phyloP scores from a whole-genome alignment of 1,284 basidiomycete genomes.

The Rhodotorula sp. region DNA sequence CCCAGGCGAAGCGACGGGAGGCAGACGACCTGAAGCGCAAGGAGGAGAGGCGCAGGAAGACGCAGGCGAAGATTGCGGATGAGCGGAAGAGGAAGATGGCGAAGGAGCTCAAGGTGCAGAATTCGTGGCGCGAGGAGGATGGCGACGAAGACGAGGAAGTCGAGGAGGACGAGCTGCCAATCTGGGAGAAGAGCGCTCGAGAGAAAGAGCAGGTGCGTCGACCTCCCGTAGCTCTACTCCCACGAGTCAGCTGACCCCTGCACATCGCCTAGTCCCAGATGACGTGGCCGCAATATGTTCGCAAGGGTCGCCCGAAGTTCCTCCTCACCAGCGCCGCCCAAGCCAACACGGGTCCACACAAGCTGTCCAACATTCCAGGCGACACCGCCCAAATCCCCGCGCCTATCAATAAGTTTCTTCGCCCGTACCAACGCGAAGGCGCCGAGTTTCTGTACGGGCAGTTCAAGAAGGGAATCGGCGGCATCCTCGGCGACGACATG shows the following conservation, averaged over 20 bases:
- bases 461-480: slow-evolving; percentile 62
- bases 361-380: slow-evolving; percentile 2
- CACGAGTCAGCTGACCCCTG: no score
- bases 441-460: slow-evolving; percentile 69
- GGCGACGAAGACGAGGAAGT: slow-evolving; percentile 4
- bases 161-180: slow-evolving; percentile 4
- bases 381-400: slow-evolving; percentile 56
- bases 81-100: background rate
- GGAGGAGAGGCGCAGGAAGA: background rate
- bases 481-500: slow-evolving; percentile 82
- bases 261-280: background rate
- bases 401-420: slow-evolving; percentile 71
- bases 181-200: background rate
- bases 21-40: background rate
- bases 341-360: slow-evolving; percentile 28
- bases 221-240: background rate
- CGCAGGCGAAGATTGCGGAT: background rate
- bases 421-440: slow-evolving; percentile 80
- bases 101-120: background rate
- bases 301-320: slow-evolving; percentile 35
- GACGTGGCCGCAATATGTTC: background rate
- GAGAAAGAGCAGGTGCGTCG: background rate
- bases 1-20: background rate
- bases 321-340: slow-evolving; percentile 24
- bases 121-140: background rate